Conservation (phyloP, 2,329 filamentous ascomycete species). For the Sarocladiaceae sp. region DNA sequence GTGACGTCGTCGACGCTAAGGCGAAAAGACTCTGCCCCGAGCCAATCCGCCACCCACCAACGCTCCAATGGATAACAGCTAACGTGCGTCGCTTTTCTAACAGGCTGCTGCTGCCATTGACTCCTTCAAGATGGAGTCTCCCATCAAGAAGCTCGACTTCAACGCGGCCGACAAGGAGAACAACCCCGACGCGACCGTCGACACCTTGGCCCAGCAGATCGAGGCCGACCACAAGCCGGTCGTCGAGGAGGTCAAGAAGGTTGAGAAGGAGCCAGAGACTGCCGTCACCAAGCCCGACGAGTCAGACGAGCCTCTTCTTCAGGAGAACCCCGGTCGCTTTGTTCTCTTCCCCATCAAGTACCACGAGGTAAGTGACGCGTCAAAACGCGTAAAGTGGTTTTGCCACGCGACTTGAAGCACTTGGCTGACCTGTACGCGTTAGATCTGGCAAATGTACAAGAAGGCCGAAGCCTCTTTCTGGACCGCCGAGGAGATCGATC, state of each 20-base stretch:
- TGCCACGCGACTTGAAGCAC: slow-evolving; percentile 16
- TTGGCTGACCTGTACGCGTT: slow-evolving; percentile 30
- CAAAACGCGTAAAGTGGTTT: slow-evolving; percentile 63
- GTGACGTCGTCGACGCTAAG: slow-evolving; percentile 23
- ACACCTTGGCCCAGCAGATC: slow-evolving; percentile 47
- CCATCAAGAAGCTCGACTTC: slow-evolving; percentile 85
- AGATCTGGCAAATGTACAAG: slow-evolving; percentile 99
- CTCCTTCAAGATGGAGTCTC: slow-evolving; percentile 87
- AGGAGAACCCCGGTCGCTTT: slow-evolving; percentile 93
- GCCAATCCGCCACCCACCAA: slow-evolving; percentile 10
- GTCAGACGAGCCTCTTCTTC: slow-evolving; percentile 80
- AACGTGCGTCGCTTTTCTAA: slow-evolving; percentile 19
- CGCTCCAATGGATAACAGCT: slow-evolving; percentile 17
- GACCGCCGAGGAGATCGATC: slow-evolving; percentile 98
- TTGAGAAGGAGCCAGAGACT: slow-evolving; percentile 29
- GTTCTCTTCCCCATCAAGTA: slow-evolving; percentile 99
- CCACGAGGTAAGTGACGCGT: slow-evolving; percentile 76
- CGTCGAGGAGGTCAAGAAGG: slow-evolving; percentile 34
- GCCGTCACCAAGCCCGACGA: slow-evolving; percentile 52
- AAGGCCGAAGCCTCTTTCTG: slow-evolving; percentile 99
- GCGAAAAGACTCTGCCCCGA: slow-evolving; percentile 5
- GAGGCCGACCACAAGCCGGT: slow-evolving; percentile 57
- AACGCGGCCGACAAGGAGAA: slow-evolving; percentile 75
- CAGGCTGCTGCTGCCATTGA: slow-evolving; percentile 85
- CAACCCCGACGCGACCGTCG: slow-evolving; percentile 44